Evolutionary conservation across 108 stramenopile genomes (phyloP), one percentile per base, ranked within the genome.

Genomic region (Skeletonema menzelii): DNA sequence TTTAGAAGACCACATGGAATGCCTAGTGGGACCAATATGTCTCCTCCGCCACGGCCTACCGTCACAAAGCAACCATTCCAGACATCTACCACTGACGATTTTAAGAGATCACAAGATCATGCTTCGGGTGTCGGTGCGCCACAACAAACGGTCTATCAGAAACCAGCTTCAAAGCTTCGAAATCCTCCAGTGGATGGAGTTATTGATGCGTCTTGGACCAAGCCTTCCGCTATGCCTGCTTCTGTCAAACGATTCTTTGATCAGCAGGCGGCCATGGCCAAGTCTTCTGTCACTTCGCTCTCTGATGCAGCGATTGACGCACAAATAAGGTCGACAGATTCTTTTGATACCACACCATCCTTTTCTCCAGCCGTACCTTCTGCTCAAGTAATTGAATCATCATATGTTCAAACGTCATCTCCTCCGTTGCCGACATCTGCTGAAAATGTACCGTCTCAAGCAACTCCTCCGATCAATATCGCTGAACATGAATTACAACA

Each of bases 51-150:
- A 5, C 13, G 27, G 10, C 42, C 15, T 17, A 31, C 47, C 8
- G 32, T 60, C 24, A 34, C 44, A 34, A 66, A 75, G 27, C 34
- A 35, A 24, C 73, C 73, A 59, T 73, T 73, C 26, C 72, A 73
- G 42, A 73, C 72, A 58, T 65, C 63, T 0, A 59, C 34, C 3
- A 73, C 72, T 15, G 72, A 73, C 31, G 72, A 56, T 56, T 73
- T 73, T 28, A 56, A 53, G 37, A 46, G 63, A 26, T 55, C 64
- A n/a, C 65, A 63, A 14, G 72, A 73, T 13, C 19, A 17, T 4
- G 56, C 49, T 2, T 62, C 72, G 3, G 56, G 63, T 7, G 22
- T 35, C 19, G 56, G 56, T 24, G 72, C 72, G 15, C 63, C 49
- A 8, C 42, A 59, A 13, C 58, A 72, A 35, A 8, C 67, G 6